A percentile compares a stretch with the other conserved stretches of the same genome.
Conservation (phyloP, 2,329 filamentous ascomycete species). For the Akanthomyces lecanii region DNA sequence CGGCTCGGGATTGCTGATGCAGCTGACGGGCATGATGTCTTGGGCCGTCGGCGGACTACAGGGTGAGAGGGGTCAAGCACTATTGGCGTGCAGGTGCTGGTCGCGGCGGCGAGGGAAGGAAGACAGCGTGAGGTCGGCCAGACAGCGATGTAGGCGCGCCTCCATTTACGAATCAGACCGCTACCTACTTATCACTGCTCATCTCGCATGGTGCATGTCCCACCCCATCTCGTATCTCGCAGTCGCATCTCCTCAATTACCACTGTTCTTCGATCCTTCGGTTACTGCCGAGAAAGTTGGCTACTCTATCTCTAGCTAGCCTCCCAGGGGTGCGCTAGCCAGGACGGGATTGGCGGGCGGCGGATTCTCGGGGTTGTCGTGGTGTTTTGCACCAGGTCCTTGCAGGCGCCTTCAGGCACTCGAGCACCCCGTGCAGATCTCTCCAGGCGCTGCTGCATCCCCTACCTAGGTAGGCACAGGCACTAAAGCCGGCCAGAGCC, state of each 20-base stretch:
- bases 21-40: background rate
- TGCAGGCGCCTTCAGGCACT: background rate
- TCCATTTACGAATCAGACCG: background rate
- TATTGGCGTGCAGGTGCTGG: background rate
- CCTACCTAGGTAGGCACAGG: background rate
- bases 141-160: background rate
- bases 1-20: constrained; percentile 4
- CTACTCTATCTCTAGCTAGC: background rate
- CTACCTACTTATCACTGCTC: background rate
- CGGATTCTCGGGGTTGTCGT: background rate
- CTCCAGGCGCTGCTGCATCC: background rate
- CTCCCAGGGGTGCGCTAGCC: background rate
- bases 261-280: background rate
- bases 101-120: background rate
- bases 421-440: background rate
- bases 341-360: constrained; percentile 3
- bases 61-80: background rate
- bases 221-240: background rate
- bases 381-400: background rate
- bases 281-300: constrained; percentile 3
- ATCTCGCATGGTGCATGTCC: background rate
- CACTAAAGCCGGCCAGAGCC: background rate
- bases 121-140: background rate
- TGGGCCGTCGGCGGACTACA: background rate
- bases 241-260: background rate